Evolutionary conservation across 2,329 filamentous ascomycete species (phyloP).

Genomic region (Monascus ruber): DNA sequence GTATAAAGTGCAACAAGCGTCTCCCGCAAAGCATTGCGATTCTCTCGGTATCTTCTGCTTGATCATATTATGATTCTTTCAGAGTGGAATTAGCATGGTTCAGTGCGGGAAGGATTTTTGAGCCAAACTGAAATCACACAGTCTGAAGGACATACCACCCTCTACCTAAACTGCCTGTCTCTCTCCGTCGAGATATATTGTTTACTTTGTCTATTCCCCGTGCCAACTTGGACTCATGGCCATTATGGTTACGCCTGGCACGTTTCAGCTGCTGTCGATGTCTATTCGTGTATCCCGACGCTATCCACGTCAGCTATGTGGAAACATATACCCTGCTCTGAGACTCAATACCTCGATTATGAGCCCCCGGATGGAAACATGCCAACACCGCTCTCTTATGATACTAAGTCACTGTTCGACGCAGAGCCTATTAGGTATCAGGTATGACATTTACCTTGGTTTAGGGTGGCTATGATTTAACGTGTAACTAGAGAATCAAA

Average conservation of each 20-base stretch:
- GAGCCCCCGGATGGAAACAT: not conserved
- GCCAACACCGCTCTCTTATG: not conserved
- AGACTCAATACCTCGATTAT: not conserved
- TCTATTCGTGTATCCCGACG: constrained; percentile 5
- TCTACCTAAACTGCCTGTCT: too few relatives aligned
- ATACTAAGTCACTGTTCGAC: not conserved
- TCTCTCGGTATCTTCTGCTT: too few relatives aligned
- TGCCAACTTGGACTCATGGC: too few relatives aligned
- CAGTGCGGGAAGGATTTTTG: too few relatives aligned
- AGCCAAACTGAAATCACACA: too few relatives aligned
- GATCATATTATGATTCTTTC: too few relatives aligned
- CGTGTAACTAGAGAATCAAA: not conserved
- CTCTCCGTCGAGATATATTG: too few relatives aligned
- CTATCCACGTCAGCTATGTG: constrained; percentile 1
- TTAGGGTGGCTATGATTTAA: not conserved
- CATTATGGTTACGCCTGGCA: constrained; percentile 7
- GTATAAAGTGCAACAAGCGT: too few relatives aligned
- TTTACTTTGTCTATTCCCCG: too few relatives aligned
- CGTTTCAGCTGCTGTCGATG: constrained; percentile 2
- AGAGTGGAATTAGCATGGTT: too few relatives aligned
- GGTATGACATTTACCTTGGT: not conserved
- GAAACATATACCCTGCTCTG: not conserved
- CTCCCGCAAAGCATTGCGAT: too few relatives aligned
- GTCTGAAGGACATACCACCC: too few relatives aligned
- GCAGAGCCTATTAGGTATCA: not conserved